These are phyloP conservation scores for Chaetomidium leptoderma DNA, from an alignment of 495 filamentous ascomycete species.

Conservation along the genomic window DNA sequence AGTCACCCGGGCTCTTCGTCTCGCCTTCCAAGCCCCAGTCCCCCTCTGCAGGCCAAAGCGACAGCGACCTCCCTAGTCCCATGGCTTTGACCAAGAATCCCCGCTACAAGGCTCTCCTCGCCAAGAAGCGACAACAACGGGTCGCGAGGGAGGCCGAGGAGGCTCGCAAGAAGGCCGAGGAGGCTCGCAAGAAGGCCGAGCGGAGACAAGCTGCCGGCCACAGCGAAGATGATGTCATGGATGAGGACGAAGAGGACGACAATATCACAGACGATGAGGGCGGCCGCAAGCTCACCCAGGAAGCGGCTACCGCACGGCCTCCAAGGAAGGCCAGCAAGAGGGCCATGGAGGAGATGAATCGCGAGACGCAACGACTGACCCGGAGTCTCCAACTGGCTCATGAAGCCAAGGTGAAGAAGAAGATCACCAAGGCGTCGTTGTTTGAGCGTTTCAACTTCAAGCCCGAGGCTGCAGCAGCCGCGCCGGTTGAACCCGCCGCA, in stretches of 20 bases:
- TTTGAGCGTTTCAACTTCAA: conserved; percentile 80
- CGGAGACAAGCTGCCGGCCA: conserved; percentile 35
- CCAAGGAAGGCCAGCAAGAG: conserved; percentile 90
- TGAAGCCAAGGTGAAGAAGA: conserved; percentile 85
- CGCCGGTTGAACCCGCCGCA: conserved; percentile 19
- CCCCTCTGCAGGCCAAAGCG: conserved; percentile 34
- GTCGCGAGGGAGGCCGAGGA: conserved; percentile 59
- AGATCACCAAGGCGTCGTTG: conserved; percentile 77
- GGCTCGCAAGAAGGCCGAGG: conserved; percentile 47
- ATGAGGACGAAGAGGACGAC: conserved; percentile 47
- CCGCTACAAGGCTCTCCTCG: conserved; percentile 64
- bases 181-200: conserved; percentile 48
- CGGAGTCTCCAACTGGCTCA: conserved; percentile 90
- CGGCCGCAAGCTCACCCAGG: conserved; percentile 57
- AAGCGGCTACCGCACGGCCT: conserved; percentile 49
- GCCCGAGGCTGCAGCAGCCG: conserved; percentile 36
- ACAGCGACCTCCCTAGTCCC: conserved; percentile 45
- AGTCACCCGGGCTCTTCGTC: conserved; percentile 38
- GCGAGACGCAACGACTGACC: conserved; percentile 86
- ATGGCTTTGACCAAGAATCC: conserved; percentile 45
- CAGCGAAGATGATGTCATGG: conserved; percentile 29
- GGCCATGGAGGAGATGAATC: conserved; percentile 88
- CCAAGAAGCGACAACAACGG: conserved; percentile 65
- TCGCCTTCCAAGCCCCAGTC: conserved; percentile 34
- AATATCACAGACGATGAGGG: conserved; percentile 53